Conservation (phyloP, 1,284 basidiomycete genomes). For the Somion occarium region DNA sequence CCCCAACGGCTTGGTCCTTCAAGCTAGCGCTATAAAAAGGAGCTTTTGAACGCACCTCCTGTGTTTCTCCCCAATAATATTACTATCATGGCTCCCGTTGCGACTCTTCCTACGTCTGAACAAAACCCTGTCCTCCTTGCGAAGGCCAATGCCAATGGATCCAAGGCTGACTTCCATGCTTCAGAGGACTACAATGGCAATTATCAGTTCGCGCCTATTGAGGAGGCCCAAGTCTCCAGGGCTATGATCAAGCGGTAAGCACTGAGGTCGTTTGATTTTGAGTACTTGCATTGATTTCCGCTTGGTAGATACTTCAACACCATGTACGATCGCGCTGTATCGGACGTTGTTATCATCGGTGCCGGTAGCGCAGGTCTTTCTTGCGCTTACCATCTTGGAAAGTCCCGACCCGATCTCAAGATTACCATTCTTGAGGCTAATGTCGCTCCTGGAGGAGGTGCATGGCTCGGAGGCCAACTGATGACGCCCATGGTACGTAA, state of each 20-base stretch:
- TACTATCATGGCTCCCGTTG: constrained; percentile 30
- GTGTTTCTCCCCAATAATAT: no score
- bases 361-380: constrained; percentile 79
- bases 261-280: background rate
- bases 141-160: constrained; percentile 15
- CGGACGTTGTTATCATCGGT: constrained; percentile 78
- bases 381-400: constrained; percentile 73
- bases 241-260: constrained; percentile 75
- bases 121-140: constrained; percentile 20
- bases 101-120: constrained; percentile 18
- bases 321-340: constrained; percentile 72
- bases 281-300: background rate
- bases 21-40: no score
- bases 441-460: constrained; percentile 76
- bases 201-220: constrained; percentile 69
- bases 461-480: constrained; percentile 79
- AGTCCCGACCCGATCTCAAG: constrained; percentile 67
- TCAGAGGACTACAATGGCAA: constrained; percentile 53
- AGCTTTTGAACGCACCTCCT: no score
- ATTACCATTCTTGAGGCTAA: constrained; percentile 81
- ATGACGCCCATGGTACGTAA: constrained; percentile 78
- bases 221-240: constrained; percentile 72
- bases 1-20: no score
- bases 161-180: constrained; percentile 26
- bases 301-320: constrained; percentile 56